phyloP scores from a whole-genome alignment of 78 protist genomes.

The Dictyostelium firmibasis region DNA sequence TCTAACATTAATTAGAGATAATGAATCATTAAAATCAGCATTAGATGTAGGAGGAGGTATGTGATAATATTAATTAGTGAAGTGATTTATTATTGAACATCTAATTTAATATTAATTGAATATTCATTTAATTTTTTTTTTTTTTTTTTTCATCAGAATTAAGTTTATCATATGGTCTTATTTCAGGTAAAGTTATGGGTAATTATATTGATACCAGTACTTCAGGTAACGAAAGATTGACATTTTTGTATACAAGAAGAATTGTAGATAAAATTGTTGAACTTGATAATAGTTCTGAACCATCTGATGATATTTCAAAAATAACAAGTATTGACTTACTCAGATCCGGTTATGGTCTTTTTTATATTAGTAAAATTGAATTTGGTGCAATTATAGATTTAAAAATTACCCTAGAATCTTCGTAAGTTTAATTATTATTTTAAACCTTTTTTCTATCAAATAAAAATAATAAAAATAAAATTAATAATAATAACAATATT shows the following conservation, averaged over 20 bases:
- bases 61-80: neutral
- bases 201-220: neutral
- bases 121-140: no score
- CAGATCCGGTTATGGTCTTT: neutral
- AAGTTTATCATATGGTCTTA: constrained; percentile 20
- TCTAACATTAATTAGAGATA: neutral
- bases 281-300: neutral
- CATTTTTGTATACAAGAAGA: neutral
- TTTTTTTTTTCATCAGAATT: neutral
- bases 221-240: neutral
- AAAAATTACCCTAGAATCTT: constrained; percentile 4
- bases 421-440: neutral
- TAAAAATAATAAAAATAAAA: no score
- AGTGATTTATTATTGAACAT: no score
- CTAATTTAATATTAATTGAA: no score
- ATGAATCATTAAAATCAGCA: neutral
- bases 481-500: no score
- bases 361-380: constrained; percentile 2
- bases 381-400: constrained; percentile 9
- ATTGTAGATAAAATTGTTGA: neutral
- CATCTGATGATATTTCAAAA: neutral
- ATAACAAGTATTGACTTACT: neutral
- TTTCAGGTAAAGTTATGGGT: neutral
- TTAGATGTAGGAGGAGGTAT: neutral
- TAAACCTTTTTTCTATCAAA: no score